Conservation (phyloP, 2,329 filamentous ascomycete species). For the Xylariales sp. region DNA sequence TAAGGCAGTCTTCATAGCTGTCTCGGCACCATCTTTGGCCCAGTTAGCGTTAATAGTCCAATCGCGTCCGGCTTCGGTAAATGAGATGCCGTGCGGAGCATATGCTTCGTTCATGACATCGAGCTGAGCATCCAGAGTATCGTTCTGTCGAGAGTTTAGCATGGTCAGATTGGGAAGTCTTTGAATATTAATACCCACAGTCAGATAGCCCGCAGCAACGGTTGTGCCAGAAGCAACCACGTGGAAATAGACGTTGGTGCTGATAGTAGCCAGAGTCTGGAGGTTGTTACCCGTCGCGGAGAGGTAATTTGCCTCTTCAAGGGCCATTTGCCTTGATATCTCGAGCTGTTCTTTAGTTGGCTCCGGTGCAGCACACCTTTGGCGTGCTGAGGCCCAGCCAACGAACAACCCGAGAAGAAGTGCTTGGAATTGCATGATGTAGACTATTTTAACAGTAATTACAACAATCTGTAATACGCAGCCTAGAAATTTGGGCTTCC, state of each 20-base stretch:
- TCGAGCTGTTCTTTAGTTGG: slow-evolving; percentile 21
- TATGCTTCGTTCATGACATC: slow-evolving; percentile 40
- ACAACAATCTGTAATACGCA: too few species aligned
- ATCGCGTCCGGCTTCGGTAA: slow-evolving; percentile 36
- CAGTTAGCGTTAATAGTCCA: slow-evolving; percentile 43
- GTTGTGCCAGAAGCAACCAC: slow-evolving; percentile 27
- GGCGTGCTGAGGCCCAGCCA: too few species aligned
- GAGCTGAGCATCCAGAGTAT: slow-evolving; percentile 35
- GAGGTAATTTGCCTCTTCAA: slow-evolving; percentile 12
- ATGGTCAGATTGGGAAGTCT: background rate
- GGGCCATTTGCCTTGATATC: slow-evolving; percentile 17
- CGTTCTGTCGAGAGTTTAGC: slow-evolving; percentile 18
- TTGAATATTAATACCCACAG: slow-evolving; percentile 17
- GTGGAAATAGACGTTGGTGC: slow-evolving; percentile 35
- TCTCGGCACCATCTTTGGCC: slow-evolving; percentile 34
- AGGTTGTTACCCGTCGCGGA: slow-evolving; percentile 7
- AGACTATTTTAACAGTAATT: too few species aligned
- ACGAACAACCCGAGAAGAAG: too few species aligned
- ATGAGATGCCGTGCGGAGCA: slow-evolving; percentile 36
- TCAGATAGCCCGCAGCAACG: slow-evolving; percentile 28
- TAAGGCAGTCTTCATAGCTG: slow-evolving; percentile 40
- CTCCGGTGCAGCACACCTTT: slow-evolving; percentile 21
- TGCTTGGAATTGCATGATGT: too few species aligned
- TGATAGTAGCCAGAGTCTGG: slow-evolving; percentile 18
- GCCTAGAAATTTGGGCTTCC: too few species aligned